These are phyloP conservation scores for Metschnikowia matae DNA, from an alignment of 805 yeast species.

Conservation along the genomic window DNA sequence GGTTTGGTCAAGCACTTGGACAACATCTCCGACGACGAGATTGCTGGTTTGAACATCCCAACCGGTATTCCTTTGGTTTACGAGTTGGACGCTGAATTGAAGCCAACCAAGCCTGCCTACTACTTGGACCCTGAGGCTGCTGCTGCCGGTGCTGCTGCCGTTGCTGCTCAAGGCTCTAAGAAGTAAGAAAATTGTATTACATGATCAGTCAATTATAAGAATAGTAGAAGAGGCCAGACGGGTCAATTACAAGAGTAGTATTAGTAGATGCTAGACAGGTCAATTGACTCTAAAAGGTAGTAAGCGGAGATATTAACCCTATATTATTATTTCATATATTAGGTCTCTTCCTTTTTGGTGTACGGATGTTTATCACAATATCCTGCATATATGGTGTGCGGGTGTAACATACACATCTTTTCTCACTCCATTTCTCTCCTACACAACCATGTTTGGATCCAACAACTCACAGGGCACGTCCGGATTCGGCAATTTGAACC, in stretches of 20 bases:
- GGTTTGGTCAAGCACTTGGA: slow-evolving; percentile 95
- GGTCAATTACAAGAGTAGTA: too few species aligned
- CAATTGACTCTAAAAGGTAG: too few species aligned
- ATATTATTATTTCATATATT: too few species aligned
- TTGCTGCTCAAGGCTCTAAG: slow-evolving; percentile 85
- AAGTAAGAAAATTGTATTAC: slow-evolving; percentile 15
- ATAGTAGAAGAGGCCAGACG: too few species aligned
- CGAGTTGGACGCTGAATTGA: slow-evolving; percentile 82
- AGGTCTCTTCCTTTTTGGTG: too few species aligned
- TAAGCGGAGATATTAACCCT: too few species aligned
- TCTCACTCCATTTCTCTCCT: neutral
- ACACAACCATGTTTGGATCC: slow-evolving; percentile 10
- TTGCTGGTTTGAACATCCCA: slow-evolving; percentile 94
- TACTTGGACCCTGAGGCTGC: slow-evolving; percentile 99
- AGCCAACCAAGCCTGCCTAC: slow-evolving; percentile 90
- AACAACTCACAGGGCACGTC: slow-evolving; percentile 1
- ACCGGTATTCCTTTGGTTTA: slow-evolving; percentile 98
- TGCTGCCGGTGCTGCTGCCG: slow-evolving; percentile 99
- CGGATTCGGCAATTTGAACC: neutral
- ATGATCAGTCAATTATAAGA: neutral
- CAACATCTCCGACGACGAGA: slow-evolving; percentile 84
- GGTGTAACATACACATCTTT: neutral
- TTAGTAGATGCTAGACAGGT: too few species aligned
- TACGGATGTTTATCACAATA: neutral
- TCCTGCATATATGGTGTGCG: neutral